A percentile compares a stretch with the other conserved stretches of the same genome.
Evolutionary conservation across 1,284 basidiomycete species (phyloP).

Genomic region (Apiotrichum sp.): DNA sequence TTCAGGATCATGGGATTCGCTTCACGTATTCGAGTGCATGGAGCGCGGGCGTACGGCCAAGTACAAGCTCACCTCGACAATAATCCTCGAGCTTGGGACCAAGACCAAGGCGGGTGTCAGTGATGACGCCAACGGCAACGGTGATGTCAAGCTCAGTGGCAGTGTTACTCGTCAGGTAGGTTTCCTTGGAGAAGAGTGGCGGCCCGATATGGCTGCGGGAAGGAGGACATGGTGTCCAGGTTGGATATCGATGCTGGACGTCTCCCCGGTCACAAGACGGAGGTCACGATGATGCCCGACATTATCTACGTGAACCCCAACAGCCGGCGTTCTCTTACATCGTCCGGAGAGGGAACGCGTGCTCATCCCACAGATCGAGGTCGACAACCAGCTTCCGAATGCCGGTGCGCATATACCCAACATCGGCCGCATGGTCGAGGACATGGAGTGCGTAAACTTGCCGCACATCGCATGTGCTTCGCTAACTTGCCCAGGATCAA

Average conservation of each 20-base stretch:
- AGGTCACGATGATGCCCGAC: no score
- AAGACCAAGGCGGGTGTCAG: constrained; percentile 46
- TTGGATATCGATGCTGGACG: no score
- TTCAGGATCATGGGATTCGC: constrained; percentile 79
- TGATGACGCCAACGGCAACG: constrained; percentile 51
- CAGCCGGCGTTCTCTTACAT: no score
- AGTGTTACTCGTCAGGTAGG: constrained; percentile 91
- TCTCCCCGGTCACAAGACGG: no score
- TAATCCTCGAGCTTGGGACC: constrained; percentile 89
- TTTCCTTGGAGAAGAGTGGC: no score
- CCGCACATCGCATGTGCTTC: not conserved
- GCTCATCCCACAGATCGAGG: constrained; percentile 50
- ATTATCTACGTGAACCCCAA: no score
- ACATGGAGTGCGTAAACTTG: constrained; percentile 66
- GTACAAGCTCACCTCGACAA: constrained; percentile 95
- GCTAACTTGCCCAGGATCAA: constrained; percentile 56
- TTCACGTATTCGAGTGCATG: constrained; percentile 92
- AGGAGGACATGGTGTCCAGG: no score
- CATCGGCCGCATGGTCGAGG: constrained; percentile 90
- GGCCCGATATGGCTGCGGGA: no score
- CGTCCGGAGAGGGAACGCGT: no score
- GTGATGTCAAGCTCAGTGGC: constrained; percentile 79
- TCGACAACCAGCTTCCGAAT: constrained; percentile 73
- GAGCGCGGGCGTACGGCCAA: constrained; percentile 86
- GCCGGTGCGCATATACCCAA: constrained; percentile 80